Percentiles rank a stretch among this genome's conserved stretches.
Evolutionary conservation across 2,329 filamentous ascomycete genomes (phyloP).

Genomic region (Claviceps spartinae): DNA sequence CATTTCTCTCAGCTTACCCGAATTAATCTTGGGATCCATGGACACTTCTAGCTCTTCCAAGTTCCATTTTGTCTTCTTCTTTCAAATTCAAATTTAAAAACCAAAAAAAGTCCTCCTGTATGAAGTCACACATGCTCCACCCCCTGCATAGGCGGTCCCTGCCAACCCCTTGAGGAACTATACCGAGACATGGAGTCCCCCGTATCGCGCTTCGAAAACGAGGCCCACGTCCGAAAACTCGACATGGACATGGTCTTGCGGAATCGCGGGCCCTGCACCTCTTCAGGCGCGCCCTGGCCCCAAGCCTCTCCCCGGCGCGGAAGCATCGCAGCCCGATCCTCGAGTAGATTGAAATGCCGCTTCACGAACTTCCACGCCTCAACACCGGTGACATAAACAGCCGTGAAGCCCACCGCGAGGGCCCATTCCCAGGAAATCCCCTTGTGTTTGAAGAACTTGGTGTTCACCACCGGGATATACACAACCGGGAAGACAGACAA

Average conservation of each 20-base stretch:
- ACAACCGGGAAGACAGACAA: slow-evolving; percentile 52
- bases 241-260: slow-evolving; percentile 36
- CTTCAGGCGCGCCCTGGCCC: slow-evolving; percentile 38
- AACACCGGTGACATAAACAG: slow-evolving; percentile 52
- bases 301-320: slow-evolving; percentile 25
- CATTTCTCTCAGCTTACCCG: no score
- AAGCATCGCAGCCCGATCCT: slow-evolving; percentile 31
- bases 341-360: slow-evolving; percentile 38
- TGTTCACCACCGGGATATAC: slow-evolving; percentile 62
- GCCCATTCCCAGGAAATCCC: slow-evolving; percentile 66
- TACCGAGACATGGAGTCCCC: slow-evolving; percentile 21
- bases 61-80: no score
- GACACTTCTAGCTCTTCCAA: no score
- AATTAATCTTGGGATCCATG: no score
- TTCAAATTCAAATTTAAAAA: no score
- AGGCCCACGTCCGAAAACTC: slow-evolving; percentile 35
- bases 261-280: slow-evolving; percentile 26
- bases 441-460: slow-evolving; percentile 57
- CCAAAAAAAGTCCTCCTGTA: no score
- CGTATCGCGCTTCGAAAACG: slow-evolving; percentile 26
- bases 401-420: slow-evolving; percentile 47
- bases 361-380: slow-evolving; percentile 63
- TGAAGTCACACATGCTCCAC: slow-evolving; percentile 1
- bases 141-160: slow-evolving; percentile 1
- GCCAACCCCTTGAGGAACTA: slow-evolving; percentile 10